Base-by-base conservation (phyloP, 2,329 filamentous ascomycete species). In the Ophiostoma fasciatum region DNA sequence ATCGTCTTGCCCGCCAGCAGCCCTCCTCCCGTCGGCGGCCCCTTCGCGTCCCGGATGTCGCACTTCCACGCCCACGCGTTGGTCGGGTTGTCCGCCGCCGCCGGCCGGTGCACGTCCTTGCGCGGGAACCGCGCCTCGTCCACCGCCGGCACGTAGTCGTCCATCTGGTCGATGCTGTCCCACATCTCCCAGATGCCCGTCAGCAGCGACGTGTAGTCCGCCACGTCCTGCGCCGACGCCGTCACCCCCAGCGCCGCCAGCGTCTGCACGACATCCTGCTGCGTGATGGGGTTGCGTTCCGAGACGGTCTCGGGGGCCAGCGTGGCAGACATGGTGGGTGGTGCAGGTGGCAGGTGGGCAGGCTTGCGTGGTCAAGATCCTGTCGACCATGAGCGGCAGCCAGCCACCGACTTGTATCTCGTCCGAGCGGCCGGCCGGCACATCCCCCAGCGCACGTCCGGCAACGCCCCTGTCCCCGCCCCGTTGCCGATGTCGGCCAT, bases 1-100 rank as follows among this genome's bases (percentile, higher is more conserved):
- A 82, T 68, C 0, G 79, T 80, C 0, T 85, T 66, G 8, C 80
- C 81, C 45, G 84, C 79, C 1, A 85, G 58, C 1, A 70, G 63
- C 0, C 77, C 70, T 5, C 5, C 70, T 5, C 7, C 21, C 15
- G 23, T 17, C 4, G 11, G 14, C 2, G 17, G 8, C 18, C n/a
- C 35, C 0, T 18, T 14, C 28, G 34, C n/a, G 40, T 32, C 36
- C 10, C 15, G 25, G 32, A 54, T 31, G 20, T 48, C 32, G 25
- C 48, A 51, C 14, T 41, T 44, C 30, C 26, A 33, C 9, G 35
- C 31, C 53, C 53, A 56, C 7, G 49, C 53, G 31, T 54, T 54
- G n/a, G 49, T 27, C 1, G 45, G 45, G 33, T 54, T 53, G 3
- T 51, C 44, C 3, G 43, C 33, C 0, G 31, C 1, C 4, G 8